These are phyloP conservation scores for Galerina sulciceps DNA, from an alignment of 768 basidiomycete species.

Conservation along the genomic window DNA sequence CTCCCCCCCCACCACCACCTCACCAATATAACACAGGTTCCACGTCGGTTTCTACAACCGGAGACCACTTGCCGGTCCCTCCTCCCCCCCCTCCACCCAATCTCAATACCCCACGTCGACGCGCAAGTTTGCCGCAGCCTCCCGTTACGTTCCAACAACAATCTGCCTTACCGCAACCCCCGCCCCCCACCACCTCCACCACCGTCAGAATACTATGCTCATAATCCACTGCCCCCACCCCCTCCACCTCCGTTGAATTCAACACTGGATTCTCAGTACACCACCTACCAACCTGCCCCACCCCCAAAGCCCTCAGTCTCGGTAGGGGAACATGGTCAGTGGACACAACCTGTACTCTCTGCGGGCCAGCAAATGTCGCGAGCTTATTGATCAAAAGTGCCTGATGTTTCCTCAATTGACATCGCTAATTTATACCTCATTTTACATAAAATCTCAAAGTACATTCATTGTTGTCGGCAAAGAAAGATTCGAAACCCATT, in stretches of 20 bases:
- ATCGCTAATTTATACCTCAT: conserved; percentile 7
- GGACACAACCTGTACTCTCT: conserved; percentile 27
- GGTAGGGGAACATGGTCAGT: conserved; percentile 38
- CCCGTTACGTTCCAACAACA: conserved; percentile 47
- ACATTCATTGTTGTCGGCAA: not conserved
- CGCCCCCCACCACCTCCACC: conserved; percentile 35
- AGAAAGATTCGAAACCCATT: not conserved
- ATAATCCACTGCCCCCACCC: conserved; percentile 36
- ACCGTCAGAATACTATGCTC: conserved; percentile 29
- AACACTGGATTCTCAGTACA: conserved; percentile 23
- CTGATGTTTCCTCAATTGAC: not conserved
- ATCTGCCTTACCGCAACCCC: conserved; percentile 25
- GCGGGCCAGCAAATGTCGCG: conserved; percentile 18
- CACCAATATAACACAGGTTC: conserved; percentile 20
- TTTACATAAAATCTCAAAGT: not conserved
- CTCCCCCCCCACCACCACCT: conserved; percentile 35
- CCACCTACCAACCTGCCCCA: conserved; percentile 32
- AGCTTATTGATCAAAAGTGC: conserved; percentile 17
- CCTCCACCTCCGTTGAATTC: conserved; percentile 35
- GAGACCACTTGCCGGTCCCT: conserved; percentile 34
- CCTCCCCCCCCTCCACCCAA: conserved; percentile 23
- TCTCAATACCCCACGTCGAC: conserved; percentile 28
- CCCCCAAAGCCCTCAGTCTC: conserved; percentile 44
- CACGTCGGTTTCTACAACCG: conserved; percentile 17
- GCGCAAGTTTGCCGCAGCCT: conserved; percentile 56